Evolutionary conservation across 768 basidiomycete species (phyloP).

Genomic region (Mycena vitilis): DNA sequence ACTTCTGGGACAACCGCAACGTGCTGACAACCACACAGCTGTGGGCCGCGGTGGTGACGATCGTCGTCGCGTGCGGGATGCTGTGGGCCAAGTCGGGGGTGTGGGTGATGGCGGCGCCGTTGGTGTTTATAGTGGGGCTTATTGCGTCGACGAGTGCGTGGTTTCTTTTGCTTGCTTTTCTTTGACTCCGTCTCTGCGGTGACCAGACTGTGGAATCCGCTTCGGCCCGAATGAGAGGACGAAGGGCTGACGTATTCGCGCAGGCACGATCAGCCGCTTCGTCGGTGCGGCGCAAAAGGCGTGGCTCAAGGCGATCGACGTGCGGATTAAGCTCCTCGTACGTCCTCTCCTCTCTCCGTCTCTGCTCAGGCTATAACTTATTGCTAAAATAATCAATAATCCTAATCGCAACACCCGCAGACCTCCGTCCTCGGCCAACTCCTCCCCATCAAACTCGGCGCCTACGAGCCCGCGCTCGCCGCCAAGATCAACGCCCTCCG

Average conservation of each 20-base stretch:
- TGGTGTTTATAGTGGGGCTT: constrained; percentile 21
- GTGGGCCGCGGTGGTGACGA: constrained; percentile 25
- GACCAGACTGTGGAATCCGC: background rate
- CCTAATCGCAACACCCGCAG: too few species aligned
- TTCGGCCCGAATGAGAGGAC: too few species aligned
- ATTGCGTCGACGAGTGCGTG: constrained; percentile 19
- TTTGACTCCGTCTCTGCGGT: background rate
- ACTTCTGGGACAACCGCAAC: too few species aligned
- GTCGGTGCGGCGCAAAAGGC: constrained; percentile 22
- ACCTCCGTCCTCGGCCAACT: constrained; percentile 29
- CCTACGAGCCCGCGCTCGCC: constrained; percentile 21
- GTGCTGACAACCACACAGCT: too few species aligned
- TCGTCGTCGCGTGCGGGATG: constrained; percentile 26
- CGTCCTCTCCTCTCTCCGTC: background rate
- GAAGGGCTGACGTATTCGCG: too few species aligned
- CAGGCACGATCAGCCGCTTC: constrained; percentile 18
- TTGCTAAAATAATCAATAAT: background rate
- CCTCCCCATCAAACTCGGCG: constrained; percentile 32
- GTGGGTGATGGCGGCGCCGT: constrained; percentile 27
- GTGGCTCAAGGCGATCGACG: constrained; percentile 26
- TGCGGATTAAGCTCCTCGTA: constrained; percentile 30
- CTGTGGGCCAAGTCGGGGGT: constrained; percentile 25
- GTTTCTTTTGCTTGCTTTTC: background rate
- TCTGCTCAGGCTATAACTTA: too few species aligned
- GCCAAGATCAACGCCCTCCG: constrained; percentile 20